These are phyloP conservation scores for Phytophthora podocarpi DNA, from an alignment of 352 stramenopile genomes.

Conservation along the genomic window DNA sequence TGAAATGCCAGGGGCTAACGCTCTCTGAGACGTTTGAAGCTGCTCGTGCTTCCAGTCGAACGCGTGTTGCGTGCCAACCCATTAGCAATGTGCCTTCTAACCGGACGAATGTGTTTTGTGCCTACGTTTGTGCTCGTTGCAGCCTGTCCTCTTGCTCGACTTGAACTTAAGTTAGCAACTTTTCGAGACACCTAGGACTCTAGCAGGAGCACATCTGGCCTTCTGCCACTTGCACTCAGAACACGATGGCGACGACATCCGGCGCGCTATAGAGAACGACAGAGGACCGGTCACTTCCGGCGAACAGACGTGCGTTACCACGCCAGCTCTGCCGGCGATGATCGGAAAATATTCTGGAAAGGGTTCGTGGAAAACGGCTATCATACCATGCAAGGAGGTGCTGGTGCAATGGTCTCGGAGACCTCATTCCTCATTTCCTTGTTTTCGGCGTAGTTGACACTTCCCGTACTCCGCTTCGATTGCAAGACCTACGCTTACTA, in stretches of 20 bases:
- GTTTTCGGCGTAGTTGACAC: constrained; percentile 2
- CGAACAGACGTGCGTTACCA: constrained; percentile 35
- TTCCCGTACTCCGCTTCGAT: not conserved
- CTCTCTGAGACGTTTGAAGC: constrained; percentile 5
- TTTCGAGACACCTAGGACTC: too few species aligned
- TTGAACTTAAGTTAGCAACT: not conserved
- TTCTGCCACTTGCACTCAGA: constrained; percentile 17
- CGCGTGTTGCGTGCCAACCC: constrained; percentile 6
- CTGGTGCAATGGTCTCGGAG: not conserved
- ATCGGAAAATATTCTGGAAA: constrained; percentile 18
- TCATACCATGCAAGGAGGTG: not conserved
- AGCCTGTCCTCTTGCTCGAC: constrained; percentile 12
- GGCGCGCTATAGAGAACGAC: constrained; percentile 8
- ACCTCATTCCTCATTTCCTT: constrained; percentile 30
- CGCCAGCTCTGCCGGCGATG: constrained; percentile 8
- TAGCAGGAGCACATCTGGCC: constrained; percentile 17
- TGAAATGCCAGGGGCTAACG: constrained; percentile 8
- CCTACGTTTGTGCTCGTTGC: not conserved
- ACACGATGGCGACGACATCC: constrained; percentile 9
- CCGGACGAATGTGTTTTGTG: constrained; percentile 5
- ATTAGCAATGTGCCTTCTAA: constrained; percentile 20
- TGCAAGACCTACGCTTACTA: constrained; percentile 10
- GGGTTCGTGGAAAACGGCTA: constrained; percentile 15
- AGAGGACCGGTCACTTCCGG: not conserved
- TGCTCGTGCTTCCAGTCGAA: not conserved